Conservation (phyloP, 2,329 filamentous ascomycete species). For the Thielaviopsis musarum region DNA sequence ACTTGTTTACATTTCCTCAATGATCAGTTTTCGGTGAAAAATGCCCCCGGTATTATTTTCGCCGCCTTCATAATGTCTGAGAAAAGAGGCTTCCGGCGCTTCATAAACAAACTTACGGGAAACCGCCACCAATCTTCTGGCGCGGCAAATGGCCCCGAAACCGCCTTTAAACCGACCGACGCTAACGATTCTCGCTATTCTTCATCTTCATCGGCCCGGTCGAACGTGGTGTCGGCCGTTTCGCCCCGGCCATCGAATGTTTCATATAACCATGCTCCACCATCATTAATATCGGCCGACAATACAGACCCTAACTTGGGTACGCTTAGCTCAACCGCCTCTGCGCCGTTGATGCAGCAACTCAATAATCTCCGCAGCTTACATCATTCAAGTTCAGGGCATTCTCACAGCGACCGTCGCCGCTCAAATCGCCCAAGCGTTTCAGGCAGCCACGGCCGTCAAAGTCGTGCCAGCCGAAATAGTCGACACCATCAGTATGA, state of each 20-base stretch:
- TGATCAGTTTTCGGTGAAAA: background rate
- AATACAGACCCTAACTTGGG: background rate
- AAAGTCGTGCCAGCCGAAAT: constrained; percentile 7
- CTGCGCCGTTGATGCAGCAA: background rate
- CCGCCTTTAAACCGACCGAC: background rate
- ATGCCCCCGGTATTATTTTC: background rate
- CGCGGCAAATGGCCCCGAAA: too few species aligned
- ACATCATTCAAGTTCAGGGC: background rate
- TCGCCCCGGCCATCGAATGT: background rate
- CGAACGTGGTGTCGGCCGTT: background rate
- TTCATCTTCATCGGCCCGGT: background rate
- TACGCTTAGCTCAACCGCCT: background rate
- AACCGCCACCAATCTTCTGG: background rate
- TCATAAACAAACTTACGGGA: background rate
- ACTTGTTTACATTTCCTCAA: background rate
- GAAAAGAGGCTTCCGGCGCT: background rate
- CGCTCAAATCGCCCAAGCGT: background rate
- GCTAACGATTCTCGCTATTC: background rate
- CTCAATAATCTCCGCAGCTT: background rate
- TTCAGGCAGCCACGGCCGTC: background rate
- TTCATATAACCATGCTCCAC: background rate
- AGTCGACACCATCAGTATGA: background rate
- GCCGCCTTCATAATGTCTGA: constrained; percentile 1
- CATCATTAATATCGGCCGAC: background rate
- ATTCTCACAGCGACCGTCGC: background rate